phyloP scores from a whole-genome alignment of 345 rosid genomes.

The Bruguiera gymnorhiza region DNA sequence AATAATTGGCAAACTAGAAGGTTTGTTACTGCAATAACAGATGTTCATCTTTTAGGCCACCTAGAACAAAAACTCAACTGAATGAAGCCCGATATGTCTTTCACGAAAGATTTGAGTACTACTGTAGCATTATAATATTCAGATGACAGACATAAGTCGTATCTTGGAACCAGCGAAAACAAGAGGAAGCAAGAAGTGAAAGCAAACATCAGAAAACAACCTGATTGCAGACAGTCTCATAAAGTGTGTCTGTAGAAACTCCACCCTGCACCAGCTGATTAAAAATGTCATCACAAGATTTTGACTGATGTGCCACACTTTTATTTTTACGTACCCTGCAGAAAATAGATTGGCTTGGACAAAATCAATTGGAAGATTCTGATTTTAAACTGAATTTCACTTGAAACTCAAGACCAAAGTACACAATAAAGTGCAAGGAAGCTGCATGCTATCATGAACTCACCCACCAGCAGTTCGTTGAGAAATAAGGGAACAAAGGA shows the following conservation, averaged over 20 bases:
- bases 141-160: not conserved
- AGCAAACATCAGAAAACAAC: conserved; percentile 32
- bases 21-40: too few relatives aligned
- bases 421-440: not conserved
- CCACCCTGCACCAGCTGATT: conserved; percentile 77
- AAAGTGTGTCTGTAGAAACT: conserved; percentile 70
- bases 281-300: conserved; percentile 92
- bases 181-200: not conserved
- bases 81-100: not conserved
- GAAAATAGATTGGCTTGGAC: conserved; percentile 9
- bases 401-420: too few relatives aligned
- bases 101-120: not conserved
- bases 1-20: not conserved
- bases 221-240: conserved; percentile 84
- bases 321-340: conserved; percentile 74
- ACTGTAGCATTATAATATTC: not conserved
- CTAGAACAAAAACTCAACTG: conserved; percentile 2
- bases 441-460: not conserved
- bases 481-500: not conserved
- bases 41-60: not conserved
- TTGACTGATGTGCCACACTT: conserved; percentile 52
- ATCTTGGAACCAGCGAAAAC: conserved; percentile 5
- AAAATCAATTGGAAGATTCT: not conserved
- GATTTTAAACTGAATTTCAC: too few relatives aligned
- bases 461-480: not conserved